A percentile compares a stretch with the other conserved stretches of the same genome.
Conservation (phyloP, 1,139 yeast genomes). For the Candida sojae region DNA sequence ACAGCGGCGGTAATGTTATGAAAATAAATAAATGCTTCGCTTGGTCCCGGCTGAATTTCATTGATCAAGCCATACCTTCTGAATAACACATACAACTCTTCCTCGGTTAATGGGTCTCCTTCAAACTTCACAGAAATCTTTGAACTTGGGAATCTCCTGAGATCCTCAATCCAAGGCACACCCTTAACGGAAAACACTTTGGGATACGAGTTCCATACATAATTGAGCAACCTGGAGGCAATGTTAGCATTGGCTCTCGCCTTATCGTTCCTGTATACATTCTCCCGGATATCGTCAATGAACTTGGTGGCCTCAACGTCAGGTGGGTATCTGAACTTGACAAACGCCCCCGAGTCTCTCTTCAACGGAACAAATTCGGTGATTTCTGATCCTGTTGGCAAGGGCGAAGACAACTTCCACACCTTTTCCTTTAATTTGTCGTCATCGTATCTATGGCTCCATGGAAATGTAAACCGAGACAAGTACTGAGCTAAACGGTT, state of each 20-base stretch:
- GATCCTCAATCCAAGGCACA: conserved; percentile 94
- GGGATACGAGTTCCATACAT: conserved; percentile 31
- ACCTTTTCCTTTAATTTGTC: conserved; percentile 25
- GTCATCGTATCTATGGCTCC: conserved; percentile 11
- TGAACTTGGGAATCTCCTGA: conserved; percentile 71
- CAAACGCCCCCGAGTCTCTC: conserved; percentile 94
- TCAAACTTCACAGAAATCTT: conserved; percentile 68
- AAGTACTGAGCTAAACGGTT: conserved; percentile 25
- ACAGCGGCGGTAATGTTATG: conserved; percentile 64
- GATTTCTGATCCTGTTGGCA: conserved; percentile 31
- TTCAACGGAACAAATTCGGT: conserved; percentile 61
- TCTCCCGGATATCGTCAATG: conserved; percentile 49
- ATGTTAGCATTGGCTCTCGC: conserved; percentile 26
- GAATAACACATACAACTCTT: conserved; percentile 76
- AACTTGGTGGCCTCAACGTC: conserved; percentile 50
- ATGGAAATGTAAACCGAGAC: conserved; percentile 21
- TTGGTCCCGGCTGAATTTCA: conserved; percentile 50
- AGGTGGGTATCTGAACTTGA: conserved; percentile 65
- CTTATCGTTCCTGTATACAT: conserved; percentile 37
- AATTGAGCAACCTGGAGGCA: conserved; percentile 21
- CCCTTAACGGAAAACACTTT: conserved; percentile 78
- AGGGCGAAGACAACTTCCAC: conserved; percentile 26
- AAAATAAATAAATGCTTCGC: conserved; percentile 56
- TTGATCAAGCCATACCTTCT: conserved; percentile 84
- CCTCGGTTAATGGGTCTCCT: conserved; percentile 77